Base-by-base conservation (phyloP, 2,329 filamentous ascomycete species). In the Clarireedia homoeocarpa region DNA sequence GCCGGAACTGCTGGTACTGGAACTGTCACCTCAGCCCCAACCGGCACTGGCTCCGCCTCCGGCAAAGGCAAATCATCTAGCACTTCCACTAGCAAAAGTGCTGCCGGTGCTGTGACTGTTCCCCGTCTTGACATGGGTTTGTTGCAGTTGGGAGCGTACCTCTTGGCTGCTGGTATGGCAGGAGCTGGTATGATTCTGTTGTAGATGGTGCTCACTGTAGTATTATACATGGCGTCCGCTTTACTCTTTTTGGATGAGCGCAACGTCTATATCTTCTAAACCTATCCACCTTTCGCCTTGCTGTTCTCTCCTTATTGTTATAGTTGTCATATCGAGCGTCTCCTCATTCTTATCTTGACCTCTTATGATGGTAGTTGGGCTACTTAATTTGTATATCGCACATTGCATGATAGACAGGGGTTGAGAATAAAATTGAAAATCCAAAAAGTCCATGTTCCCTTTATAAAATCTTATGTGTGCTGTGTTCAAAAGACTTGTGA, bases 1-100 rank as follows among this genome's bases (percentile, higher is more conserved):
- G 88, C 86, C 57, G 86, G 84, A 65, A 74, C 80, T 34, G 76
- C 76, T 58, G 82, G 82, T 36, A 79, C 78, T 51, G 81, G 81
- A 52, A 75, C 72, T 36, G 80, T 84, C 54, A 75, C 75, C n/a
- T 68, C 69, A 40, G 67, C 69, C 6, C 75, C 78, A 15, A 75
- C 73, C 47, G 73, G 69, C 44, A 69, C 66, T 52, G 63, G 63
- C 26, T 61, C 61, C 20, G 59, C 66, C n/a, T 57, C 54, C 44
- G 61, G 63, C 56, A 62, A 65, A 38, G 63, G 62, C 44, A 62
- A 65, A 44, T 62, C 53, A 26, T 44, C 53, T 24, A n/a, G 39
- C 3, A 42, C 38, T 23, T 12, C 53, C n/a, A 60, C 58, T 9
- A 60, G 52, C 17, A 66, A 60, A 46, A 63, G 58, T 60, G 74